Conservation (phyloP, 2,329 filamentous ascomycete species). For the Ophiostoma fasciatum region DNA sequence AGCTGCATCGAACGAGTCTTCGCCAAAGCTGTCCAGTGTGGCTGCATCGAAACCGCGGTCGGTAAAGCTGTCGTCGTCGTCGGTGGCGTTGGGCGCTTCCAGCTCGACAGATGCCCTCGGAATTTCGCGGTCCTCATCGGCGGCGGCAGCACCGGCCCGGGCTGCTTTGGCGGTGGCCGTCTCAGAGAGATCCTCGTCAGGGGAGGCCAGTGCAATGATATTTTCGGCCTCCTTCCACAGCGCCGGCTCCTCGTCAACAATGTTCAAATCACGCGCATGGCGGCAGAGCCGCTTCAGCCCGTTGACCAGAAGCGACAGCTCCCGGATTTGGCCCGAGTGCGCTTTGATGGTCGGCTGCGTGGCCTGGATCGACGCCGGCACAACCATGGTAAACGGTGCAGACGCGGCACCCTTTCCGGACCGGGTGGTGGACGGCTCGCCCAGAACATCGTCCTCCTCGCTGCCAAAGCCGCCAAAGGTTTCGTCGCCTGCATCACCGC, state of each 20-base stretch:
- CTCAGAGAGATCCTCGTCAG: constrained; percentile 39
- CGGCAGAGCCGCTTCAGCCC: constrained; percentile 65
- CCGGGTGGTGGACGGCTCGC: constrained; percentile 4
- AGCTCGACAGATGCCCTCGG: constrained; percentile 23
- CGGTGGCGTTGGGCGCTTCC: constrained; percentile 22
- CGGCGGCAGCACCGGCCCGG: constrained; percentile 10
- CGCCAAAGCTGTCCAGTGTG: constrained; percentile 27
- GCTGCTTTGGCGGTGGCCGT: background rate
- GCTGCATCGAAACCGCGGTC: constrained; percentile 34
- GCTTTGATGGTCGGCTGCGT: constrained; percentile 70
- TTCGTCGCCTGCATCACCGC: constrained; percentile 16
- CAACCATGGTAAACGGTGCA: constrained; percentile 41
- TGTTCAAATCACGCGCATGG: constrained; percentile 51
- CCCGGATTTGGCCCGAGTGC: constrained; percentile 70
- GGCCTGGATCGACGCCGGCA: constrained; percentile 66
- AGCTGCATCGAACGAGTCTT: constrained; percentile 26
- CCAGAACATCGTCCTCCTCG: constrained; percentile 2
- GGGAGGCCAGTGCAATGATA: constrained; percentile 71
- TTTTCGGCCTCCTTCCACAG: constrained; percentile 74
- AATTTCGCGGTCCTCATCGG: constrained; percentile 15
- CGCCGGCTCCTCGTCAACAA: constrained; percentile 44
- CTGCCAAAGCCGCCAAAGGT: constrained; percentile 1
- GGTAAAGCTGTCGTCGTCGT: constrained; percentile 29
- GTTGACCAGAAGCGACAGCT: constrained; percentile 68
- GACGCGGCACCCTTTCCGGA: constrained; percentile 22